These are phyloP conservation scores for Pythium biforme DNA, from an alignment of 352 stramenopile species.

Conservation along the genomic window DNA sequence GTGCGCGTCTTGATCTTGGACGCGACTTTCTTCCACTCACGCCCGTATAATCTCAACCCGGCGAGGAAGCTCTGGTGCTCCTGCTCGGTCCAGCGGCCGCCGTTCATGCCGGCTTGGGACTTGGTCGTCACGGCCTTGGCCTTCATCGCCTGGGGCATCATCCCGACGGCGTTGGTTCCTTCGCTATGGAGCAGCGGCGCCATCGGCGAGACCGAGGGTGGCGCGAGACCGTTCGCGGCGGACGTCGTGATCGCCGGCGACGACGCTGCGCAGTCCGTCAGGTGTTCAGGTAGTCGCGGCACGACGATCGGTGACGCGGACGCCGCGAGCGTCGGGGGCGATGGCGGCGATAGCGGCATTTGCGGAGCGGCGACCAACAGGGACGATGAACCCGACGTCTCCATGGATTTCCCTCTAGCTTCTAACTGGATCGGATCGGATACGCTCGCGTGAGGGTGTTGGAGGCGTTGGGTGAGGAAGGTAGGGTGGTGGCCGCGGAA, in stretches of 20 bases:
- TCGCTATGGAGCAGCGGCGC: neutral
- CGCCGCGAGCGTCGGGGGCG: neutral
- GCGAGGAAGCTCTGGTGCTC: slow-evolving; percentile 96
- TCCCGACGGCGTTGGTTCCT: neutral
- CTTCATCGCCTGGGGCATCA: slow-evolving; percentile 11
- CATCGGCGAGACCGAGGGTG: slow-evolving; percentile 19
- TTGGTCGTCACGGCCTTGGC: slow-evolving; percentile 45
- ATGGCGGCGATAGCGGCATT: neutral
- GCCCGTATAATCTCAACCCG: slow-evolving; percentile 92
- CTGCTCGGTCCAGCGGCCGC: slow-evolving; percentile 92
- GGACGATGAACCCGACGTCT: neutral
- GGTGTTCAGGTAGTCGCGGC: slow-evolving; percentile 5
- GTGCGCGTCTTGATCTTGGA: slow-evolving; percentile 88
- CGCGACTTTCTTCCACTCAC: slow-evolving; percentile 97
- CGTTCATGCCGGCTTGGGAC: slow-evolving; percentile 72
- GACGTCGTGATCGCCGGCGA: slow-evolving; percentile 18
- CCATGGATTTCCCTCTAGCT: slow-evolving; percentile 6
- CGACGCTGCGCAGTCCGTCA: slow-evolving; percentile 7
- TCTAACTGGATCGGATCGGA: slow-evolving; percentile 1
- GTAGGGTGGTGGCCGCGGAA: neutral
- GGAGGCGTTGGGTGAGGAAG: neutral
- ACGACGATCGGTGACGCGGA: slow-evolving; percentile 16
- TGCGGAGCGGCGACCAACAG: neutral
- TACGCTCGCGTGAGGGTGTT: neutral
- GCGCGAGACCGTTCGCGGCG: neutral